Percentiles rank a stretch among this genome's conserved stretches.
These are phyloP conservation scores for Arabidopsis suecica DNA, from an alignment of 345 rosid species.

Conservation along the genomic window DNA sequence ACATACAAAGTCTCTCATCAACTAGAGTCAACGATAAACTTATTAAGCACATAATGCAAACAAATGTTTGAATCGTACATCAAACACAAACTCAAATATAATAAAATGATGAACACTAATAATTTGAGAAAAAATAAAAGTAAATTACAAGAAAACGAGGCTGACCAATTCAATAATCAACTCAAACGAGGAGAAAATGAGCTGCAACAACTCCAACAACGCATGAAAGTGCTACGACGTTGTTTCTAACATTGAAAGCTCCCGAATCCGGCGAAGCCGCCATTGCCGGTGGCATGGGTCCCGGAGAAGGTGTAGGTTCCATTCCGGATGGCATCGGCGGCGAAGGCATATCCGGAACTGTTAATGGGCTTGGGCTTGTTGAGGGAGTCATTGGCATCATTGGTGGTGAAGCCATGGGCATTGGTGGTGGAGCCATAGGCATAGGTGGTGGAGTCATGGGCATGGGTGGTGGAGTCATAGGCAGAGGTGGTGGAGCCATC, in stretches of 20 bases:
- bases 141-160: slow-evolving; percentile 25
- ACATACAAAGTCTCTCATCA: slow-evolving; percentile 30
- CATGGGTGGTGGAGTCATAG: slow-evolving; percentile 43
- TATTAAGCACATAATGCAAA: slow-evolving; percentile 25
- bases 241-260: slow-evolving; percentile 32
- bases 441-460: slow-evolving; percentile 36
- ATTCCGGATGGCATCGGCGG: slow-evolving; percentile 38
- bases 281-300: slow-evolving; percentile 35
- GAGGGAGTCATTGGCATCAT: slow-evolving; percentile 37
- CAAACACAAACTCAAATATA: slow-evolving; percentile 34
- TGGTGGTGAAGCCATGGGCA: slow-evolving; percentile 40
- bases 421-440: slow-evolving; percentile 33
- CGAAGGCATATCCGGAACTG: slow-evolving; percentile 32
- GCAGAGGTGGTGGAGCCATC: slow-evolving; percentile 43
- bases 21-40: slow-evolving; percentile 34
- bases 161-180: slow-evolving; percentile 22
- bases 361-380: slow-evolving; percentile 32
- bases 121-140: slow-evolving; percentile 2
- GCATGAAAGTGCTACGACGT: slow-evolving; percentile 30
- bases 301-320: slow-evolving; percentile 39
- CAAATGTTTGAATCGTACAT: slow-evolving; percentile 44
- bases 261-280: slow-evolving; percentile 41
- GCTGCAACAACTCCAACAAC: slow-evolving; percentile 37
- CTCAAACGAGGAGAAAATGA: slow-evolving; percentile 39
- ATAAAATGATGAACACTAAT: slow-evolving; percentile 35